phyloP scores from a whole-genome alignment of 768 basidiomycete genomes.

The Rhodotorula diobovata region DNA sequence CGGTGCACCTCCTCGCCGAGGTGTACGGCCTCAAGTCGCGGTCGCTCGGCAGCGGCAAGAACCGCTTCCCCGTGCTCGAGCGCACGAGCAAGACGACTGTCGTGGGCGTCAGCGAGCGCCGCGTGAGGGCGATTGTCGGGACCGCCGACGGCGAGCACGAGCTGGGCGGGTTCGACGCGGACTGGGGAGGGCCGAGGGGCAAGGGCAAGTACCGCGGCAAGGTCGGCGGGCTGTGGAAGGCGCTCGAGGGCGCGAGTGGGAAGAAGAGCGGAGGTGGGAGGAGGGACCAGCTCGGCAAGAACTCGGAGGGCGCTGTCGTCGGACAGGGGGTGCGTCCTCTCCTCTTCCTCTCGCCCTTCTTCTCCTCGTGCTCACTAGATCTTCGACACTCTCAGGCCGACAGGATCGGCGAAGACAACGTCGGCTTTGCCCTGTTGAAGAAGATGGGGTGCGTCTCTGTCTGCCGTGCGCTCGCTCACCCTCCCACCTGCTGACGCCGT shows the following conservation, averaged over 20 bases:
- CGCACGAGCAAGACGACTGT: conserved; percentile 62
- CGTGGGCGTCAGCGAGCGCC: conserved; percentile 58
- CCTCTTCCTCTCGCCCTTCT: not conserved
- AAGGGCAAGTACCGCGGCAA: conserved; percentile 41
- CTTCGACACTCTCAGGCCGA: conserved; percentile 53
- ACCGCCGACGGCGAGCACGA: conserved; percentile 45
- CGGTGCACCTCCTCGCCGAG: conserved; percentile 71
- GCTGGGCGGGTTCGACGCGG: conserved; percentile 20
- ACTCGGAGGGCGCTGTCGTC: conserved; percentile 36
- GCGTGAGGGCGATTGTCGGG: conserved; percentile 53
- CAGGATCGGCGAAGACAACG: conserved; percentile 70
- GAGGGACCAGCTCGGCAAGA: conserved; percentile 31
- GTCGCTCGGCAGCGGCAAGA: conserved; percentile 66
- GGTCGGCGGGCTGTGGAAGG: conserved; percentile 43
- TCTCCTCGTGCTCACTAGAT: too few species aligned
- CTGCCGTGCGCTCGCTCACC: not conserved
- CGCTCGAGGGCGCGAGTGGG: conserved; percentile 35
- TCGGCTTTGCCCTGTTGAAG: conserved; percentile 81
- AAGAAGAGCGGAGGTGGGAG: conserved; percentile 19
- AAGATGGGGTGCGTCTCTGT: conserved; percentile 71
- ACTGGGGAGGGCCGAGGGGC: not conserved
- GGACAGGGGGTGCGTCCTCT: conserved; percentile 23
- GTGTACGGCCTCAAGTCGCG: conserved; percentile 70
- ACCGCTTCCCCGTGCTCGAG: conserved; percentile 69
- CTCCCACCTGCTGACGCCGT: not conserved